Base-by-base conservation (phyloP, 2,329 filamentous ascomycete species). In the Pseudomassariella vexata region DNA sequence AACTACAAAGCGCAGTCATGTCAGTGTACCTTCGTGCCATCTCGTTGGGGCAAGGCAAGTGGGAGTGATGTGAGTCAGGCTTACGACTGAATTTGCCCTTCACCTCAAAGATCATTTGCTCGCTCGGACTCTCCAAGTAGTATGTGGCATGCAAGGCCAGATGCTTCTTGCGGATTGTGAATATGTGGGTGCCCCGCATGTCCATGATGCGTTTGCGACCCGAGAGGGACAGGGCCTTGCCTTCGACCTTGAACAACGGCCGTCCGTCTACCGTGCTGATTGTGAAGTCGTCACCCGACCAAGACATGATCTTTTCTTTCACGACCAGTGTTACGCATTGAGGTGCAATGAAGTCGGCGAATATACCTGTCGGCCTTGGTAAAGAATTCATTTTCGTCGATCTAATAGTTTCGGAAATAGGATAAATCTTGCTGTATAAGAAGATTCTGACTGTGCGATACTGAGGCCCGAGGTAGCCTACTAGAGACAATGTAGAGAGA, bases 211-310 rank as follows among this genome's bases (percentile, higher is more conserved):
- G 64, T 53, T 79, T 80, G 43, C 27, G 27, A 18, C 18, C 27
- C 8, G 27, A 18, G 7, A 23, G 22, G 6, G 27, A 24, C 14
- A 15, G 24, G 7, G 28, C 33, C 20, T 17, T 18, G 12, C 21
- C 27, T 7, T 30, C 24, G 12, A 35, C 18, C 10, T 35, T 15
- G 27, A 30, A 55, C 19, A 81, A 45, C 0, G 71, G 64, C 15
- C 64, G 57, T 15, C 75, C 75, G 37, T 65, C 68, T 26, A 65
- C 56, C 5, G 70, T 66, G 33, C 66, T 70, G 53, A 84, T 71
- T 41, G 73, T 70, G 56, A 82, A 84, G 52, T 67, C 74, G 57
- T 83, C 77, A 36, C 76, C 76, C 2, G 68, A 68, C 7, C 81
- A 56, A 3, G 77, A 80, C 36, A 79, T 51, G 12, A 80, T 62